Evolutionary conservation across 768 basidiomycete species (phyloP).

Genomic region (Tricholomella constricta): DNA sequence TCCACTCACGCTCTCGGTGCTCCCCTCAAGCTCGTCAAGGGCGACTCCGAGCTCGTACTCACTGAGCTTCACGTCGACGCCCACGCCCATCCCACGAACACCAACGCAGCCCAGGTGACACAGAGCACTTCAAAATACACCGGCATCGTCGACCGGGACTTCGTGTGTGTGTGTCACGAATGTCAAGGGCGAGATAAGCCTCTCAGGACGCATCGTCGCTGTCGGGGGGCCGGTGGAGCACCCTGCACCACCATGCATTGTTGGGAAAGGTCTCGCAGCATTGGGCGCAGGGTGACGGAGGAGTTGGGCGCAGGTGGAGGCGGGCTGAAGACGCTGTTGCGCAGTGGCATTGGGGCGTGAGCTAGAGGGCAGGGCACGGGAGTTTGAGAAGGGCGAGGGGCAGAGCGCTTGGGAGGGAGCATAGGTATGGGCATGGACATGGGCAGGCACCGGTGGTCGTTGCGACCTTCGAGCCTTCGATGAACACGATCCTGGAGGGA

Average conservation of each 20-base stretch:
- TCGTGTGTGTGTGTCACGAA: no score
- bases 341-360: conserved; percentile 27
- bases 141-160: no score
- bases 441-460: conserved; percentile 24
- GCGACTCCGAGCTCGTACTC: no score
- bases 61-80: no score
- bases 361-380: conserved; percentile 10
- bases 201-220: conserved; percentile 44
- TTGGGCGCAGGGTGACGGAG: conserved; percentile 1
- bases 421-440: conserved; percentile 8
- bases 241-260: conserved; percentile 7
- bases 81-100: no score
- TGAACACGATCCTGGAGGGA: conserved; percentile 29
- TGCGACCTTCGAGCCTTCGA: conserved; percentile 37
- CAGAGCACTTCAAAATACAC: no score
- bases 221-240: conserved; percentile 42
- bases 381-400: not conserved
- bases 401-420: conserved; percentile 12
- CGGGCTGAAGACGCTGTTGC: conserved; percentile 28
- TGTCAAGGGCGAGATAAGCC: no score
- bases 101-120: no score
- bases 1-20: no score
- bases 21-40: no score
- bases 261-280: conserved; percentile 23
- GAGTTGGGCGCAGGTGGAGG: not conserved